phyloP scores from a whole-genome alignment of 2,329 filamentous ascomycete species.

The Arthrobotrys sinensis region DNA sequence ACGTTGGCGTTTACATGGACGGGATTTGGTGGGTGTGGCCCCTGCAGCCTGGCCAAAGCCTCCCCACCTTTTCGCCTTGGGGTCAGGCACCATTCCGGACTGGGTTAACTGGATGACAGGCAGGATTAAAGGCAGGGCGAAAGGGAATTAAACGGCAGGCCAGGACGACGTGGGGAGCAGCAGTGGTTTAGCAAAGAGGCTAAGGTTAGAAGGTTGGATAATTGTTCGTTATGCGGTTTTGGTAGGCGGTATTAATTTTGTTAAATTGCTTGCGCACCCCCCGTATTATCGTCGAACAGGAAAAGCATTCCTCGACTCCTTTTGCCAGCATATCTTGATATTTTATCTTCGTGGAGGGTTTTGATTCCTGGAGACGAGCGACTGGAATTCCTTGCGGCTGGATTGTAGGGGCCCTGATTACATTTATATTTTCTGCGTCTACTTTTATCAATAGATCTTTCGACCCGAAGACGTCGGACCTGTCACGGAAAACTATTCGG shows the following conservation, averaged over 20 bases:
- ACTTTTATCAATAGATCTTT: constrained; percentile 3
- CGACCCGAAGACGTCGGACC: background rate
- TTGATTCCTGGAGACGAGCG: constrained; percentile 27
- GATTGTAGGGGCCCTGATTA: constrained; percentile 15
- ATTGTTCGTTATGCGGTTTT: constrained; percentile 40
- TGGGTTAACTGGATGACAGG: constrained; percentile 34
- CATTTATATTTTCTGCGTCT: constrained; percentile 8
- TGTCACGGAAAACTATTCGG: background rate
- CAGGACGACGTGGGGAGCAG: constrained; percentile 12
- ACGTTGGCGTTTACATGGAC: constrained; percentile 48
- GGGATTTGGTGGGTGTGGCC: constrained; percentile 32
- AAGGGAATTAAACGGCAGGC: constrained; percentile 7
- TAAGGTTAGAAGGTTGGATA: constrained; percentile 24
- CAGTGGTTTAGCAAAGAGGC: background rate
- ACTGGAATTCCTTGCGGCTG: constrained; percentile 31
- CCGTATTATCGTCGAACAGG: background rate
- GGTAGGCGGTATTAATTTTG: constrained; percentile 49
- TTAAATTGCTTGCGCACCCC: constrained; percentile 43
- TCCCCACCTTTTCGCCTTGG: constrained; percentile 35
- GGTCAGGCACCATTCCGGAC: constrained; percentile 31
- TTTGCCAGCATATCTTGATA: constrained; percentile 26
- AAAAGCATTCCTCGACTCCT: constrained; percentile 43
- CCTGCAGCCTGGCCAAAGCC: constrained; percentile 41
- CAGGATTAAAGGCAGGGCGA: constrained; percentile 5
- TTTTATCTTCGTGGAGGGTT: background rate